A percentile compares a stretch with the other conserved stretches of the same genome.
phyloP scores from a whole-genome alignment of 2,329 filamentous ascomycete genomes.

The Colletotrichum tamarilloi region DNA sequence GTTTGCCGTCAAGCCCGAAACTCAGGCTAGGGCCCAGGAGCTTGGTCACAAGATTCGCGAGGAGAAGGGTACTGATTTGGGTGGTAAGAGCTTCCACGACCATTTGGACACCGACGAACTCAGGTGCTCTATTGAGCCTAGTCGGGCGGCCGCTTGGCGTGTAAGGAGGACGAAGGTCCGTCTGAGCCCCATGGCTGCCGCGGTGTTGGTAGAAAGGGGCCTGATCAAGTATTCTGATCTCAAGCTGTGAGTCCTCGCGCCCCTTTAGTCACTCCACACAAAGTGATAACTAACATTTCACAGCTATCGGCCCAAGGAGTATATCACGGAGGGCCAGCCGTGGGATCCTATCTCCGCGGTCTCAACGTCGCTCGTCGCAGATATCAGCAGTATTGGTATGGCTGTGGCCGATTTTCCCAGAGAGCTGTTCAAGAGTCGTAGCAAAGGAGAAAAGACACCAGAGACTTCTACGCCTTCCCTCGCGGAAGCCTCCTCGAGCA shows the following conservation, averaged over 20 bases:
- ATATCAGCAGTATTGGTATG: constrained; percentile 84
- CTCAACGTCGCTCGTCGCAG: constrained; percentile 82
- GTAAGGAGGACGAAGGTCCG: constrained; percentile 74
- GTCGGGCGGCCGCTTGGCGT: constrained; percentile 79
- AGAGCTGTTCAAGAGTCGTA: constrained; percentile 61
- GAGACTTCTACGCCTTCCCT: constrained; percentile 25
- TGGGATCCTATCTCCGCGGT: constrained; percentile 83
- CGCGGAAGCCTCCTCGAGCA: constrained; percentile 7
- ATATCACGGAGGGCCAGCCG: constrained; percentile 82
- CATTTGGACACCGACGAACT: constrained; percentile 74
- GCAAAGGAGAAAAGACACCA: constrained; percentile 34
- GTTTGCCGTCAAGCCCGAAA: constrained; percentile 69
- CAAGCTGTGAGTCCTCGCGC: constrained; percentile 69
- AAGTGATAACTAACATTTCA: not conserved
- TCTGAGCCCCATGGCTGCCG: constrained; percentile 79
- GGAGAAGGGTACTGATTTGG: constrained; percentile 73
- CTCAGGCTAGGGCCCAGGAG: constrained; percentile 64
- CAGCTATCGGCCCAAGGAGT: constrained; percentile 69
- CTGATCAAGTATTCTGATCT: constrained; percentile 76
- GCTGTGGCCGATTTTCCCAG: constrained; percentile 80
- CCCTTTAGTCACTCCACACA: not conserved
- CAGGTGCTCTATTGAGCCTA: constrained; percentile 76
- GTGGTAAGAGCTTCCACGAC: constrained; percentile 77
- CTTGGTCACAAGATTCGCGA: constrained; percentile 74
- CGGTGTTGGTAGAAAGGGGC: constrained; percentile 73